phyloP scores from a whole-genome alignment of 805 yeast genomes.

The Candida boidinii region DNA sequence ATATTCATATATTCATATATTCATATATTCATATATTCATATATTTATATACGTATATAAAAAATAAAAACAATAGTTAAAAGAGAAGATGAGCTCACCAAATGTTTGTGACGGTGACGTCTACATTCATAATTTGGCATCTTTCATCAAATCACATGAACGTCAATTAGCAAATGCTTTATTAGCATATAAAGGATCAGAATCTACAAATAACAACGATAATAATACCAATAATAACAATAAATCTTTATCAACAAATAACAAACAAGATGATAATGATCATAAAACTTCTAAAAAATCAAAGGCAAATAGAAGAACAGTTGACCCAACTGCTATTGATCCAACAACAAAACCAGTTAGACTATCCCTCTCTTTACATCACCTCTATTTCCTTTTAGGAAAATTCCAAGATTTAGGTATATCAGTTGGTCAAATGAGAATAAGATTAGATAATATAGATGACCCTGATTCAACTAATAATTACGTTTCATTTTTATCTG shows the following conservation, averaged over 20 bases:
- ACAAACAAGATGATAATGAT: conserved; percentile 2
- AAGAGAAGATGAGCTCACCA: too few species aligned
- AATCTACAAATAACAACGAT: conserved; percentile 4
- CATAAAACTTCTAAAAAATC: conserved; percentile 7
- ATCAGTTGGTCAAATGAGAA: conserved; percentile 53
- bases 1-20: too few species aligned
- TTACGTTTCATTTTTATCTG: conserved; percentile 52
- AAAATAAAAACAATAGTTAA: too few species aligned
- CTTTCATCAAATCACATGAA: conserved; percentile 47
- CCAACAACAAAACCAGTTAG: conserved; percentile 39
- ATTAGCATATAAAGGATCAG: conserved; percentile 41
- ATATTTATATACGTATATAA: too few species aligned
- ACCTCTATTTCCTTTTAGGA: conserved; percentile 52
- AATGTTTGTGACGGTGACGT: conserved; percentile 47
- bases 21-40: too few species aligned
- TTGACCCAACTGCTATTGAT: conserved; percentile 2
- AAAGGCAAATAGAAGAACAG: conserved; percentile 3
- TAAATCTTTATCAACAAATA: conserved; percentile 5
- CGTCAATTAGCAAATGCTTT: conserved; percentile 52
- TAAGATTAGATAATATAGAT: conserved; percentile 49
- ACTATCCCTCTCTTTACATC: conserved; percentile 53
- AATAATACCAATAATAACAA: neutral
- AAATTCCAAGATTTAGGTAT: conserved; percentile 39
- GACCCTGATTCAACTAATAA: conserved; percentile 40
- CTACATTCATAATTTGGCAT: conserved; percentile 44